Evolutionary conservation across 2,329 filamentous ascomycete species (phyloP).

Genomic region (Aspergillus pseudoterreus): DNA sequence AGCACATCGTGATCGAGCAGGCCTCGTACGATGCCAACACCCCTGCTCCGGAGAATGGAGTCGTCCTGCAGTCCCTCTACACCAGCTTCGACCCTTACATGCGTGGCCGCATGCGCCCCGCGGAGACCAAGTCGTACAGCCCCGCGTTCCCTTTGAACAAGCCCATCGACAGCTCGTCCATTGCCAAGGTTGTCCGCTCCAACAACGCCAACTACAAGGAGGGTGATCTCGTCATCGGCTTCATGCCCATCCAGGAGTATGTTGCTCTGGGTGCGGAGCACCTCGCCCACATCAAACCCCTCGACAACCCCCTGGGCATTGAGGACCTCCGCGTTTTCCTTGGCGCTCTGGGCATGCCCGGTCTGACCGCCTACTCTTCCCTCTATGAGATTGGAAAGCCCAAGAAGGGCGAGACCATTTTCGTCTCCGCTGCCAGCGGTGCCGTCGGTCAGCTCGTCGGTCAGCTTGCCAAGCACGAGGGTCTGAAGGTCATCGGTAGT

Average conservation of each 20-base stretch:
- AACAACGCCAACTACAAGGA: slow-evolving; percentile 59
- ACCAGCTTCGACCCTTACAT: slow-evolving; percentile 81
- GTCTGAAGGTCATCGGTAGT: slow-evolving; percentile 73
- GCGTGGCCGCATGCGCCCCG: slow-evolving; percentile 70
- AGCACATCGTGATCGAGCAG: slow-evolving; percentile 66
- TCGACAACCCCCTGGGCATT: slow-evolving; percentile 62
- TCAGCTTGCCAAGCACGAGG: slow-evolving; percentile 78
- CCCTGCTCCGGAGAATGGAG: slow-evolving; percentile 59
- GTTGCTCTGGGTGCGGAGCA: slow-evolving; percentile 51
- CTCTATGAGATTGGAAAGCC: slow-evolving; percentile 73
- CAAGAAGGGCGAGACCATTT: slow-evolving; percentile 75
- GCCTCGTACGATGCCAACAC: slow-evolving; percentile 60
- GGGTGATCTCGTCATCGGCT: slow-evolving; percentile 63
- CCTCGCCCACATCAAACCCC: slow-evolving; percentile 45
- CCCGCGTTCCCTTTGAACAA: slow-evolving; percentile 59
- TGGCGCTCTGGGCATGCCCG: slow-evolving; percentile 74
- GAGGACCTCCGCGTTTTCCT: slow-evolving; percentile 58
- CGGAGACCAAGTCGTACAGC: slow-evolving; percentile 63
- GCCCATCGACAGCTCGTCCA: slow-evolving; percentile 61
- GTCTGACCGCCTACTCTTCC: slow-evolving; percentile 69
- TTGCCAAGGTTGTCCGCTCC: slow-evolving; percentile 70
- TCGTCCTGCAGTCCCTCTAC: slow-evolving; percentile 68
- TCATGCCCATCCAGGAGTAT: slow-evolving; percentile 67
- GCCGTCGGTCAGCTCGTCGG: slow-evolving; percentile 81
- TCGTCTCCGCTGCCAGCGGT: slow-evolving; percentile 74